Percentiles rank a stretch among this genome's conserved stretches.
Evolutionary conservation across 371 early-diverging fungal species (phyloP).

Genomic region (Syncephalis plumigaleata): DNA sequence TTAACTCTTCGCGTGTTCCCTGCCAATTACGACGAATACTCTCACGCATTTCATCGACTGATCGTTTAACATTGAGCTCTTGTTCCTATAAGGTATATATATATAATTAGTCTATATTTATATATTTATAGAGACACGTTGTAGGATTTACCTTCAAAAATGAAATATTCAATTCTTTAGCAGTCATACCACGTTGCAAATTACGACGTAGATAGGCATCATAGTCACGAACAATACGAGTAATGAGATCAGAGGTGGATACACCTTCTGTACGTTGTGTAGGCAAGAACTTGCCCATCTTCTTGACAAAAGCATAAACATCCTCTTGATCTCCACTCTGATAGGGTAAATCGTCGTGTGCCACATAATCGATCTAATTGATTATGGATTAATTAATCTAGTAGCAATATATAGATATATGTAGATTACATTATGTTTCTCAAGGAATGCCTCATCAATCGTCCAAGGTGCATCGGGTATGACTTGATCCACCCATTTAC

Average conservation of each 20-base stretch:
- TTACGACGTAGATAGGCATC: conserved; percentile 86
- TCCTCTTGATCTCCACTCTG: conserved; percentile 61
- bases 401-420: no score
- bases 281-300: conserved; percentile 72
- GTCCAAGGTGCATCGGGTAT: conserved; percentile 82
- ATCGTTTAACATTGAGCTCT: conserved; percentile 56
- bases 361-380: conserved; percentile 83
- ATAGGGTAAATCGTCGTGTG: conserved; percentile 95
- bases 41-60: conserved; percentile 39
- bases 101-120: background rate
- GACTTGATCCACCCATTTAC: conserved; percentile 94
- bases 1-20: conserved; percentile 33
- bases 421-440: conserved; percentile 51
- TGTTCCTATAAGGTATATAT: conserved; percentile 26
- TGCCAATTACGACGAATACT: conserved; percentile 38
- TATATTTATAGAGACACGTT: no score
- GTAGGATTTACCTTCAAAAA: conserved; percentile 73
- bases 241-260: conserved; percentile 89
- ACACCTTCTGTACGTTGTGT: conserved; percentile 88
- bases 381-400: background rate
- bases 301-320: conserved; percentile 90
- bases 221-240: conserved; percentile 89
- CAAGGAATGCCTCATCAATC: conserved; percentile 74
- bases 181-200: conserved; percentile 76
- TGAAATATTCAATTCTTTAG: conserved; percentile 80